A percentile compares a stretch with the other conserved stretches of the same genome.
Conservation (phyloP, 495 filamentous ascomycete species). For the Clohesyomyces aquaticus region DNA sequence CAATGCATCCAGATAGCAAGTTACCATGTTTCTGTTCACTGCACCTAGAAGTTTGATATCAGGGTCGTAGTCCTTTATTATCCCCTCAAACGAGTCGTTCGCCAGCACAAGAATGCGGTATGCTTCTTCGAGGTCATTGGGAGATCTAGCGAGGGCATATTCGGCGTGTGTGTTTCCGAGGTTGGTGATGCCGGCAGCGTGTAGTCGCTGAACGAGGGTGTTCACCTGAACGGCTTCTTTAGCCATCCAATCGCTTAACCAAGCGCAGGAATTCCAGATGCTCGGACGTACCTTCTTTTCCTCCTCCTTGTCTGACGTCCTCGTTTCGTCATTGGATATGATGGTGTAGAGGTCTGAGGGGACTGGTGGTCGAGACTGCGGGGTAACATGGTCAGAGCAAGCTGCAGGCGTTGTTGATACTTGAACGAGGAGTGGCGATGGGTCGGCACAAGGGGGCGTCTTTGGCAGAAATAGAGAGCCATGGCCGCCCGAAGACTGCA, state of each 20-base stretch:
- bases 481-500: slow-evolving; percentile 1
- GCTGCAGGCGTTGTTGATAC: slow-evolving; percentile 48
- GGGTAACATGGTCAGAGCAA: slow-evolving; percentile 40
- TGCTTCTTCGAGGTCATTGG: slow-evolving; percentile 67
- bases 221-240: slow-evolving; percentile 54
- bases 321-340: slow-evolving; percentile 56
- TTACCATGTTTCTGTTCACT: slow-evolving; percentile 81
- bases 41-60: slow-evolving; percentile 77
- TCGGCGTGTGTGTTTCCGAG: slow-evolving; percentile 66
- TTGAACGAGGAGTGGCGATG: slow-evolving; percentile 17
- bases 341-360: slow-evolving; percentile 55
- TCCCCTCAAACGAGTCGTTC: slow-evolving; percentile 78
- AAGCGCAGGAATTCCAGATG: background rate
- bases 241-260: no score
- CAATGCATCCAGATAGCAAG: slow-evolving; percentile 90
- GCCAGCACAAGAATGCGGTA: slow-evolving; percentile 74
- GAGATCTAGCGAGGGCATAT: slow-evolving; percentile 60
- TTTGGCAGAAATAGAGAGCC: slow-evolving; percentile 23
- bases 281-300: slow-evolving; percentile 49
- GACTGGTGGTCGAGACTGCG: slow-evolving; percentile 44
- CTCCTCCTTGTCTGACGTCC: slow-evolving; percentile 59
- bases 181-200: slow-evolving; percentile 56
- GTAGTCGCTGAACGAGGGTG: slow-evolving; percentile 56
- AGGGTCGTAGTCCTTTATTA: slow-evolving; percentile 72
- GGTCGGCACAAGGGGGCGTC: slow-evolving; percentile 12